Evolutionary conservation across 768 basidiomycete species (phyloP).

Genomic region (Russula earlei): DNA sequence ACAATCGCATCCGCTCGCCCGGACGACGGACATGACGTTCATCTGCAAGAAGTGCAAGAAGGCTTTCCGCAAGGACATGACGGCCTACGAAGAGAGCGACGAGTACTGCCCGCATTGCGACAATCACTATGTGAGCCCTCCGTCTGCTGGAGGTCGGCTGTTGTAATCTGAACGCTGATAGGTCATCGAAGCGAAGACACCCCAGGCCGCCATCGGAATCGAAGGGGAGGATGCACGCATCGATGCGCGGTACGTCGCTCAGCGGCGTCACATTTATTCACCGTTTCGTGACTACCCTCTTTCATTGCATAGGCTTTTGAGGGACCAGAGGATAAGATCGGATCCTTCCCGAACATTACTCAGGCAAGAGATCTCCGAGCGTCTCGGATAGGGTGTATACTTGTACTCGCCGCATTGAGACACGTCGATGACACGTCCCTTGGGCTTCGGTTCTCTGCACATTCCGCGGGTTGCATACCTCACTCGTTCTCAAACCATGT

Average conservation of each 20-base stretch:
- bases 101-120: conserved; percentile 98
- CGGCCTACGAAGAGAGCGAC: conserved; percentile 86
- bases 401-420: too few relatives aligned
- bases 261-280: not conserved
- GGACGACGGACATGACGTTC: conserved; percentile 78
- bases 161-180: too few relatives aligned
- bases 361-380: conserved; percentile 37
- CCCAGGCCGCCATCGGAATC: conserved; percentile 73
- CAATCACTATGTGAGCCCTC: conserved; percentile 83
- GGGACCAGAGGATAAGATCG: conserved; percentile 70
- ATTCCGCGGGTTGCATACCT: too few relatives aligned
- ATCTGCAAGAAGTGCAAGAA: conserved; percentile 89
- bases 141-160: too few relatives aligned
- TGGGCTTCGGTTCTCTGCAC: too few relatives aligned
- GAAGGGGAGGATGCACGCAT: conserved; percentile 88
- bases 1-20: conserved; percentile 61
- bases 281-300: not conserved
- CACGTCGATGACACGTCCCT: too few relatives aligned
- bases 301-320: conserved; percentile 56
- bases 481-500: too few relatives aligned
- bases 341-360: conserved; percentile 43
- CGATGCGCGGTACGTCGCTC: conserved; percentile 61
- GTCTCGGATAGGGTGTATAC: conserved; percentile 27
- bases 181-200: conserved; percentile 90
- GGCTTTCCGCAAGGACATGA: conserved; percentile 95